phyloP scores from a whole-genome alignment of 257 asterid genomes.

The Solanum sejunctum region DNA sequence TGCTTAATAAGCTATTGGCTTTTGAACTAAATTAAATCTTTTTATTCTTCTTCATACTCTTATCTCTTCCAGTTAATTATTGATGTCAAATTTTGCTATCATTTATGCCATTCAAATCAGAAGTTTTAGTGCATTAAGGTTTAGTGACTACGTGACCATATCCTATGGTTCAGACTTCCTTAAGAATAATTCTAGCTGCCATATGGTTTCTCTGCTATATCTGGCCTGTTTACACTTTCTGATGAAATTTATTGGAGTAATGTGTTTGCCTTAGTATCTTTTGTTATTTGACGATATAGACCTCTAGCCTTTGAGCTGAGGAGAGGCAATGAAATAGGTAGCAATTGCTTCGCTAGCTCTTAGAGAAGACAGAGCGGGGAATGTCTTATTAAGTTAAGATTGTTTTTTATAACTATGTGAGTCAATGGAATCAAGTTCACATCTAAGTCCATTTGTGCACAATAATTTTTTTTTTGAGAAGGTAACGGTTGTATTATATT shows the following conservation, averaged over 20 bases:
- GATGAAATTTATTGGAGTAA: not conserved
- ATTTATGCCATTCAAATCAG: not conserved
- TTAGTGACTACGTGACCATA: not conserved
- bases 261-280: not conserved
- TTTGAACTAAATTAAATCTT: not conserved
- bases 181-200: not conserved
- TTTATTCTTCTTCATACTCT: not conserved
- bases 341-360: too few species aligned
- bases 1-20: not conserved
- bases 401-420: not conserved
- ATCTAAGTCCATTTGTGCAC: not conserved
- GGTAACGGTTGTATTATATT: too few species aligned
- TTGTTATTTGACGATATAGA: not conserved
- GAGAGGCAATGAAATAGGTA: too few species aligned
- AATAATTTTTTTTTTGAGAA: too few species aligned
- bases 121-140: not conserved
- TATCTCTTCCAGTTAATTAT: not conserved
- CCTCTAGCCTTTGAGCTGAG: not conserved
- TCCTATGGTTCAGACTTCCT: not conserved
- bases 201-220: not conserved
- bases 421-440: not conserved
- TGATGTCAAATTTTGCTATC: not conserved
- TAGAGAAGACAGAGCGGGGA: too few species aligned
- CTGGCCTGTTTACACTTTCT: not conserved
- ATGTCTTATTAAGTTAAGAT: too few species aligned